Evolutionary conservation across 257 asterid genomes (phyloP), one percentile per base, ranked within the genome.

Genomic region (Plantago ovata): DNA sequence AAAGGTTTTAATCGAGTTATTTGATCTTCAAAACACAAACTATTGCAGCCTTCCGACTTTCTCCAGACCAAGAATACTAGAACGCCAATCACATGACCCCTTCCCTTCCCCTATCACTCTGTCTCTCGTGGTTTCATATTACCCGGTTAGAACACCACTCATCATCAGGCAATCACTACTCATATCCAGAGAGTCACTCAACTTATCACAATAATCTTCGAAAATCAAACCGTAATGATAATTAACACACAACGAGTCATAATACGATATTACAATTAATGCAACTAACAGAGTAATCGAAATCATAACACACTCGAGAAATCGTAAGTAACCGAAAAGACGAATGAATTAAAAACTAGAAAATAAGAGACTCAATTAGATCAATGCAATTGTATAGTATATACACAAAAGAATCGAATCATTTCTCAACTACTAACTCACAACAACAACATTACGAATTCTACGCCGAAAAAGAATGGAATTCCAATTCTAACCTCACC

Each of bases 361-460:
- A 41, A 10, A 15, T 13, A 44, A 44, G 8, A 13, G 3, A 13
- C 6, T 46, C 51, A 46, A 46, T 15, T n/a, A 8, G 3, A 46
- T 12, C 12, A 48, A 48, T 48, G 32, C 53, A 48, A 48, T 48
- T 48, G 32, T 48, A 18, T 48, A 48, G 32, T 48, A 18, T 48
- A 48, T 24, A 48, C 22, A 48, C 53, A 48, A 48, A 28, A 48
- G 33, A 48, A 48, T 47, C 53, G 4, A 47, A 9, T 47, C 12
- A 47, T 48, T 20, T 20, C 53, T 48, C 22, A 24, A 15, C 33
- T 10, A 48, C 51, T 46, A 46, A 7, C 28, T 3, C 10, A 18
- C 21, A 28, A 28, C 7, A 28, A 28, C 36, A 28, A 28, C 36
- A 28, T 3, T 8, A 28, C 21, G 24, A 46, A 15, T 16, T 13